Percentiles rank a stretch among this genome's conserved stretches.
Evolutionary conservation across 2,329 filamentous ascomycete species (phyloP).

Genomic region (Xylaria arbuscula): DNA sequence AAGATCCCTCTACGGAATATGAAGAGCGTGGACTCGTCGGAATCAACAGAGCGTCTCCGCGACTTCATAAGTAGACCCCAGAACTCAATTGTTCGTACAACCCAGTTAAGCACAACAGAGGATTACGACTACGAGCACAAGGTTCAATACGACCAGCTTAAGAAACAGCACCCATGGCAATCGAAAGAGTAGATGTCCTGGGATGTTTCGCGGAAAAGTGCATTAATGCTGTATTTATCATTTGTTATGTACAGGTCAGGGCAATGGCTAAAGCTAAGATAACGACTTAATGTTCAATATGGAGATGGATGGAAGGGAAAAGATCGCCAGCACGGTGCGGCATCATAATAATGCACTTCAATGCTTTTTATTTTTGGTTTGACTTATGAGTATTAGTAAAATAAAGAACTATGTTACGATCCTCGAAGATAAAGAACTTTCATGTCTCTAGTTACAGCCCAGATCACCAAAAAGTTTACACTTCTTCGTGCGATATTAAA

Average conservation of each 20-base stretch:
- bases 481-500: no score
- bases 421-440: no score
- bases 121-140: conserved; percentile 35
- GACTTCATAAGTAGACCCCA: conserved; percentile 29
- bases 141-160: conserved; percentile 32
- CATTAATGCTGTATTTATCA: conserved; percentile 7
- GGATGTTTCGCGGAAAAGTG: not conserved
- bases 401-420: not conserved
- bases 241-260: not conserved
- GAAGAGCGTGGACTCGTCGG: conserved; percentile 33
- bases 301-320: not conserved
- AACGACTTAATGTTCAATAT: not conserved
- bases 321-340: not conserved
- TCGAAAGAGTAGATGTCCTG: conserved; percentile 14
- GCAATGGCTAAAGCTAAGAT: not conserved
- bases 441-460: no score
- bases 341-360: not conserved
- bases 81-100: conserved; percentile 42
- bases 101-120: conserved; percentile 37
- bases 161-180: conserved; percentile 36
- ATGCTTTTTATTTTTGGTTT: not conserved
- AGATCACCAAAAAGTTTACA: no score
- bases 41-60: conserved; percentile 43
- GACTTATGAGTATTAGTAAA: conserved; percentile 1
- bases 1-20: conserved; percentile 38